These are phyloP conservation scores for Litchi chinensis DNA, from an alignment of 345 rosid genomes.

Conservation along the genomic window DNA sequence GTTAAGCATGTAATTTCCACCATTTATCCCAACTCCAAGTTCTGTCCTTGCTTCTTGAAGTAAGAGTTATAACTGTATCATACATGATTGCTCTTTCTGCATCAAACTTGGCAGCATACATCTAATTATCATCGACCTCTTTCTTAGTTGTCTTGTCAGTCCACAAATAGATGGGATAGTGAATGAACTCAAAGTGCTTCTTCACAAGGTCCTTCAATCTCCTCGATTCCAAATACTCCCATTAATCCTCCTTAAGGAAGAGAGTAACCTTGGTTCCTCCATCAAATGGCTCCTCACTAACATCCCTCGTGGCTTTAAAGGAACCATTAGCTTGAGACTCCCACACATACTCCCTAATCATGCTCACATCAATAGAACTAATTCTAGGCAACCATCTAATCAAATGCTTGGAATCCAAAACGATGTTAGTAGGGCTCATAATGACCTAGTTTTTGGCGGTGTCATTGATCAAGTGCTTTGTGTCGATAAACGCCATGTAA, in stretches of 20 bases:
- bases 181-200: constrained; percentile 60
- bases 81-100: constrained; percentile 96
- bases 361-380: constrained; percentile 45
- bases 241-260: constrained; percentile 53
- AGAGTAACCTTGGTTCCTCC: constrained; percentile 57
- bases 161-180: constrained; percentile 54
- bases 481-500: constrained; percentile 52
- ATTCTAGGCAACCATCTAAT: constrained; percentile 29
- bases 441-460: constrained; percentile 68
- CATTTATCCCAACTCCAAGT: constrained; percentile 96
- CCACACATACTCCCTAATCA: constrained; percentile 63
- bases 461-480: constrained; percentile 56
- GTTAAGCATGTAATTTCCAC: constrained; percentile 46
- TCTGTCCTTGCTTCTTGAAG: constrained; percentile 93
- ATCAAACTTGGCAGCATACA: constrained; percentile 95
- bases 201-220: constrained; percentile 57
- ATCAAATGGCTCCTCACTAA: constrained; percentile 48
- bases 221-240: constrained; percentile 54
- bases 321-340: constrained; percentile 57
- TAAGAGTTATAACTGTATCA: constrained; percentile 78
- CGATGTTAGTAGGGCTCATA: constrained; percentile 59
- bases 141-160: constrained; percentile 53
- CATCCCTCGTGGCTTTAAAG: constrained; percentile 48
- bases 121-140: constrained; percentile 89
- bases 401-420: constrained; percentile 50